Conservation (phyloP, 768 basidiomycete genomes). For the Cystobasidium tubakii region DNA sequence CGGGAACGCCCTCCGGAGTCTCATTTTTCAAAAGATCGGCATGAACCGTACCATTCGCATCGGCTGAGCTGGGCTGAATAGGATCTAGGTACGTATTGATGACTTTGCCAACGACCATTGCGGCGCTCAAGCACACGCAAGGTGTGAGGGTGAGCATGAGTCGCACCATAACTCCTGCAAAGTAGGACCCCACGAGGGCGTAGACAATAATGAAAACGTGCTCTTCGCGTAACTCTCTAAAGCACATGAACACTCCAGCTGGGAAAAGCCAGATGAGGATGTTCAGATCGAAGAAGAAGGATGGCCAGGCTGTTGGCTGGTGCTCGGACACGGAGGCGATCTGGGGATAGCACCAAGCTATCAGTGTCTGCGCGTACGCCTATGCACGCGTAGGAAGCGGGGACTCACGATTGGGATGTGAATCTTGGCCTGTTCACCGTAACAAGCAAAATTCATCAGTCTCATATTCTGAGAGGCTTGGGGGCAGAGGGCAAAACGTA, state of each 20-base stretch:
- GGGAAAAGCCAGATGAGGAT: conserved; percentile 98
- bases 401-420: conserved; percentile 44
- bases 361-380: conserved; percentile 25
- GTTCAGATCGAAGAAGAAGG: conserved; percentile 99
- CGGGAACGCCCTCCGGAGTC: conserved; percentile 35
- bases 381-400: not conserved
- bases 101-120: conserved; percentile 79
- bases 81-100: conserved; percentile 88
- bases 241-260: conserved; percentile 87
- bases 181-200: conserved; percentile 90
- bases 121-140: conserved; percentile 87
- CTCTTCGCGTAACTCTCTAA: conserved; percentile 88
- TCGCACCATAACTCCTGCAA: conserved; percentile 99
- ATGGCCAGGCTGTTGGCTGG: conserved; percentile 98
- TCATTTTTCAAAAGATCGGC: not conserved
- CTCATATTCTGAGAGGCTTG: not conserved
- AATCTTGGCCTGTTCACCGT: conserved; percentile 29
- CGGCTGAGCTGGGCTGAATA: conserved; percentile 56
- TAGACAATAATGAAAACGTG: conserved; percentile 99
- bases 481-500: conserved; percentile 48
- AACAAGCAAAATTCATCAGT: too few relatives aligned
- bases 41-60: not conserved
- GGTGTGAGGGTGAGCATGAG: conserved; percentile 96
- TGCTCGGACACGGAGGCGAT: conserved; percentile 99
- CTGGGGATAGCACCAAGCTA: conserved; percentile 77